Evolutionary conservation across 202 grass and related monocot genomes (phyloP), one percentile per base, ranked within the genome.

Genomic region (Dendrocalamus latiflorus): DNA sequence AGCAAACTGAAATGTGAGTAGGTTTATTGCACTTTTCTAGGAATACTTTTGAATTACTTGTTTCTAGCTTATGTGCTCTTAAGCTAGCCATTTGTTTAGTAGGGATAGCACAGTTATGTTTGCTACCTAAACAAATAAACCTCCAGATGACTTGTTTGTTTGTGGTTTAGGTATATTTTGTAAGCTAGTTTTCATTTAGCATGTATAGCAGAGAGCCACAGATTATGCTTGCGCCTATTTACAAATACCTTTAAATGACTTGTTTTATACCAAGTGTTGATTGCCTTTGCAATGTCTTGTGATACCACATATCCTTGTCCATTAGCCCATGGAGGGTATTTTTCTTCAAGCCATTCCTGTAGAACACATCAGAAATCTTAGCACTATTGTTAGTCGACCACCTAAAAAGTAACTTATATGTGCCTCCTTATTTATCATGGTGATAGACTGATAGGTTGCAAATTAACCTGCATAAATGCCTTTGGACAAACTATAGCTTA

Each of bases 261-360:
- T 91, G 77, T 74, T 77, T 93, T 93, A 68, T 99, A 91, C 74
- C 87, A 74, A 74, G 43, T 82, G 66, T 80, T 86, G 39, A 95
- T 83, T 44, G 63, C 15, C 61, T 80, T 91, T 66, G 93, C 93
- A 79, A 98, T 95, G 85, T 93, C 93, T 77, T 60, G 74, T 44
- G 96, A 95, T 18, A 98, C 89, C 28, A 95, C 91, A 80, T 98
- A 98, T 75, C 96, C 96, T 70, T 91, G 96, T 80, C 96, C 96
- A 76, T 98, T 93, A 81, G 91, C 96, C 93, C 96, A 98, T 77
- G 93, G 89, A 68, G 96, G 96, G 77, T 98, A 98, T 73, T 86
- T 98, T 12, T 98, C 91, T 68, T 87, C 89, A 72, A 93, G 87
- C 89, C 91, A 98, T 95, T 95, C 96, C 96, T 98, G 81, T 54